Evolutionary conservation across 2,329 filamentous ascomycete genomes (phyloP).

Genomic region (Calonectria multiphialidica): DNA sequence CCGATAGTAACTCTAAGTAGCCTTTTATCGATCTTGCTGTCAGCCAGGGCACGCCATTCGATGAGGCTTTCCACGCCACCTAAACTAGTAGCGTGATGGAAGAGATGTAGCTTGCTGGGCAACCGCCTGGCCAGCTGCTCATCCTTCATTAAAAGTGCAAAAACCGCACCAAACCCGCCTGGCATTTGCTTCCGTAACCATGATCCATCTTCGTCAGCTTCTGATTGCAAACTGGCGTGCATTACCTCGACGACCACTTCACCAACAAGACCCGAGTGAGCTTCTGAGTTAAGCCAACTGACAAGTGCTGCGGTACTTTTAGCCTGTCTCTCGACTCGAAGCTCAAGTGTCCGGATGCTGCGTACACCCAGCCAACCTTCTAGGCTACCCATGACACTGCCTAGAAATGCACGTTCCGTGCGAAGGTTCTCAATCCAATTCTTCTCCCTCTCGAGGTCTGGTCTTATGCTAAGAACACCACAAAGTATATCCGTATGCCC

Average conservation of each 20-base stretch:
- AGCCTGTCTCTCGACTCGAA: constrained; percentile 84
- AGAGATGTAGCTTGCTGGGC: constrained; percentile 83
- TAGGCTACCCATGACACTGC: constrained; percentile 85
- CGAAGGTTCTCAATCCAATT: constrained; percentile 71
- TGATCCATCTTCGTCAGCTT: constrained; percentile 64
- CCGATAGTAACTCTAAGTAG: background rate
- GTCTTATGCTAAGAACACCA: constrained; percentile 78
- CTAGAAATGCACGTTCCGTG: constrained; percentile 79
- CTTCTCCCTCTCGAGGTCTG: constrained; percentile 48
- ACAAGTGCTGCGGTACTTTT: constrained; percentile 78
- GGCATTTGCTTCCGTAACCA: constrained; percentile 94
- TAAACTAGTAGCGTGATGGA: constrained; percentile 94
- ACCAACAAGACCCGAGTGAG: constrained; percentile 64
- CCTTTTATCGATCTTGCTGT: constrained; percentile 53
- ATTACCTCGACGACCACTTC: constrained; percentile 70
- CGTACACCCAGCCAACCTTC: constrained; percentile 84
- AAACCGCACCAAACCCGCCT: constrained; percentile 89
- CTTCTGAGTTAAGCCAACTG: constrained; percentile 60
- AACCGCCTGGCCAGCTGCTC: constrained; percentile 73
- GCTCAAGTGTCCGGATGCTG: constrained; percentile 85
- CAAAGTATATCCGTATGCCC: constrained; percentile 93
- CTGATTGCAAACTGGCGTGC: constrained; percentile 85
- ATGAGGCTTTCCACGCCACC: constrained; percentile 96
- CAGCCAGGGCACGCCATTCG: constrained; percentile 94
- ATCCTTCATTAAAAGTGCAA: constrained; percentile 76